Evolutionary conservation across 768 basidiomycete species (phyloP), one percentile per base, ranked within the genome.

Genomic region (Russula emetica): DNA sequence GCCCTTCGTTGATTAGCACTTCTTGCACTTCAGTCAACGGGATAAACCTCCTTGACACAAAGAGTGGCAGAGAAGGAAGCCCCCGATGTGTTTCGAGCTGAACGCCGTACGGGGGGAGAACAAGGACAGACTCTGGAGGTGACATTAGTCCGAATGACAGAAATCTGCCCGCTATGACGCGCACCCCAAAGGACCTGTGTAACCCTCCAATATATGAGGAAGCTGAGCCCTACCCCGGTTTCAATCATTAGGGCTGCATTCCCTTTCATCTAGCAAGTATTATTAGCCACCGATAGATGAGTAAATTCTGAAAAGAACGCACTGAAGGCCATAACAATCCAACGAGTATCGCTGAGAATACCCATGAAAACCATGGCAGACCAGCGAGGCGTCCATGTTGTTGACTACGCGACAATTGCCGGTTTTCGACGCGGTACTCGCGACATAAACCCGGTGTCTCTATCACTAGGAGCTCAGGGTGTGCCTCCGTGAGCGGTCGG

Each of bases 51-150:
- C 82, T 79, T 5, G 75, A 71, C 8, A 65, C 71, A 52, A 65
- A 72, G 18, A 76, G 62, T 18, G 75, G 70, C 1, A 69, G 63
- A 16, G 73, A 71, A 11, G 80, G 80, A 36, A 85, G 71, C 1
- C 88, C 90, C 59, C 81, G 77, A 72, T 83, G 83, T 0, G 84
- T 86, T 72, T 92, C 89, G 3, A 92, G 73, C 70, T 92, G 91
- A 47, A 93, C 76, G 13, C 90, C 90, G 58, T 87, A 83, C 1
- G 78, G 76, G 9, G 86, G 85, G 51, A 91, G 72, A 42, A 87
- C 77, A 49, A 90, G 73, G 5, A 92, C 75, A 22, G 88, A 90
- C 75, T 92, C 90, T 92, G 56, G 50, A 47, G n/a, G 49, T 45
- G 49, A 24, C 13, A 47, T 47, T 20, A 49, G 42, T 11, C 20